phyloP scores from a whole-genome alignment of 768 basidiomycete genomes.

The Peribolospora baueri region DNA sequence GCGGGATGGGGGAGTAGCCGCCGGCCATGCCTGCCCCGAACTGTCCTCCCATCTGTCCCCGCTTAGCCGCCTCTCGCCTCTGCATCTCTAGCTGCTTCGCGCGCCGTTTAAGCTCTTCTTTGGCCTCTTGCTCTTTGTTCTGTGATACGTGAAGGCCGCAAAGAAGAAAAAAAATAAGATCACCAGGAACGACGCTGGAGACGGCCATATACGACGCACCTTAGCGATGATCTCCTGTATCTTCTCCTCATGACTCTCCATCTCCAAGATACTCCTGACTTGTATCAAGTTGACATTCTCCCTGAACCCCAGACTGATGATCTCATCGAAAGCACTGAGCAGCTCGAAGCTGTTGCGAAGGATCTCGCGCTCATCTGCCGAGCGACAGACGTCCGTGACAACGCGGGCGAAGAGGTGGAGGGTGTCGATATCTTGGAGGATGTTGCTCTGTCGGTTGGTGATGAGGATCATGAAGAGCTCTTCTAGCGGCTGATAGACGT shows the following conservation, averaged over 20 bases:
- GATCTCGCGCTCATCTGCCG: constrained; percentile 71
- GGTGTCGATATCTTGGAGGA: constrained; percentile 91
- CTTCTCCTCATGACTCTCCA: constrained; percentile 29
- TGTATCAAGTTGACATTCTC: constrained; percentile 26
- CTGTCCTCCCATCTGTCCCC: constrained; percentile 18
- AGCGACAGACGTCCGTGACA: constrained; percentile 72
- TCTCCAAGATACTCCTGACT: constrained; percentile 26
- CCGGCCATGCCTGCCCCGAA: too few relatives aligned
- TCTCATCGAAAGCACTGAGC: constrained; percentile 85
- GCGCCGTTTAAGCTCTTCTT: constrained; percentile 91
- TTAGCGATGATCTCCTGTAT: constrained; percentile 95
- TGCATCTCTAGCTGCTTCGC: constrained; percentile 98
- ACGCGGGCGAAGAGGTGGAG: constrained; percentile 81
- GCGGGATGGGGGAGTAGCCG: constrained; percentile 17
- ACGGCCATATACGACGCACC: constrained; percentile 25
- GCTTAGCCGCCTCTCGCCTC: constrained; percentile 71
- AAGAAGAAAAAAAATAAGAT: background rate
- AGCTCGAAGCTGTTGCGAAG: constrained; percentile 75
- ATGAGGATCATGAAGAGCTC: constrained; percentile 92
- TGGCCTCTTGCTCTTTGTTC: constrained; percentile 98
- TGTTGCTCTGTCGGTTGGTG: constrained; percentile 97
- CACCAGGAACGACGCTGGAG: background rate
- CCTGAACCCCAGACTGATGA: constrained; percentile 55
- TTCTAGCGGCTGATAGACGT: constrained; percentile 20
- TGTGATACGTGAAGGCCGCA: constrained; percentile 15